Percentiles rank a stretch among this genome's conserved stretches.
These are phyloP conservation scores for Pelargonium myrrhifolium DNA, from an alignment of 441 rosid species.

Conservation along the genomic window DNA sequence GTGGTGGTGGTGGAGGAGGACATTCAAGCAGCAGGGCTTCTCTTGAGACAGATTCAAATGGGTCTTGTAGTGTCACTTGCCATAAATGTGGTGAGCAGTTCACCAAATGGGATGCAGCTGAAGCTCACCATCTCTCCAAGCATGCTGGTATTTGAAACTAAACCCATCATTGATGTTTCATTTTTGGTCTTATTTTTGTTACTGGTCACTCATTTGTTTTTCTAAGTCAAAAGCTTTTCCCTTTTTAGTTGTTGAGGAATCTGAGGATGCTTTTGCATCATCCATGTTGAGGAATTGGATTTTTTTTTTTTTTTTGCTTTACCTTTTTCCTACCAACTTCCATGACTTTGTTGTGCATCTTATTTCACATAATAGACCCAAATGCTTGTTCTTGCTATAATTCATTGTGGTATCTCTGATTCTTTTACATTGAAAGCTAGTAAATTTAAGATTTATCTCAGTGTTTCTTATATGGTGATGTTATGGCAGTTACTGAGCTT, in stretches of 20 bases:
- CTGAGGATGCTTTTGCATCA: conserved; percentile 6
- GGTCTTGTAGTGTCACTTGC: conserved; percentile 55
- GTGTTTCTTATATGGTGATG: background rate
- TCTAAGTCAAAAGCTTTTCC: too few species aligned
- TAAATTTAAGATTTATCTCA: conserved; percentile 11
- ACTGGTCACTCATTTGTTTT: background rate
- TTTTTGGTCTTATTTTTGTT: background rate
- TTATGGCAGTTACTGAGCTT: conserved; percentile 71
- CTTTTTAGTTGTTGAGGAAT: background rate
- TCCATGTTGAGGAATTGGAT: background rate
- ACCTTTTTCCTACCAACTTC: background rate
- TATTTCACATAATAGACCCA: background rate
- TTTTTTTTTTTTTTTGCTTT: background rate
- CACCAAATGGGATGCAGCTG: conserved; percentile 82
- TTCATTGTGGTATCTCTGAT: background rate
- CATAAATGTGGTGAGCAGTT: conserved; percentile 96
- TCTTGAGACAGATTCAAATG: conserved; percentile 51
- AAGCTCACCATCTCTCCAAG: conserved; percentile 87
- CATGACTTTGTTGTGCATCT: background rate
- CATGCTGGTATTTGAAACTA: conserved; percentile 65
- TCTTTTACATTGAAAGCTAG: background rate
- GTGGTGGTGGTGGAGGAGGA: conserved; percentile 16
- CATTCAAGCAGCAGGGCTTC: conserved; percentile 51
- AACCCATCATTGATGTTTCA: conserved; percentile 2
- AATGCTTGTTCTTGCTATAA: background rate